Conservation (phyloP, 352 stramenopile species). For the Phytopythium ostracodes region DNA sequence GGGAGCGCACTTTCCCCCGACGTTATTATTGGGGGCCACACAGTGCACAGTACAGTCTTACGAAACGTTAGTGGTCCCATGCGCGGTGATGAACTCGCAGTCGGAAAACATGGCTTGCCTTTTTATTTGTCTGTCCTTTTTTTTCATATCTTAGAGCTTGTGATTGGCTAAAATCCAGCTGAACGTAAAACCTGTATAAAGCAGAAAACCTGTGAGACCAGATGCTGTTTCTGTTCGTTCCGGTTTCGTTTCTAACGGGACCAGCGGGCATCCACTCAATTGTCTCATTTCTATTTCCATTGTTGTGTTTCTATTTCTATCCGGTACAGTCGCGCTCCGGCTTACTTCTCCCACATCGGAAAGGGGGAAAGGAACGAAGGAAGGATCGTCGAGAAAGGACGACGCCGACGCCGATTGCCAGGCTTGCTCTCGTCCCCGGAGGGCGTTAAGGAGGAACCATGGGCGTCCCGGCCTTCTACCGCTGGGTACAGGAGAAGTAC, state of each 20-base stretch:
- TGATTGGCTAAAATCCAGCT: no score
- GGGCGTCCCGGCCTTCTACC: conserved; percentile 99
- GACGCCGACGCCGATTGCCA: neutral
- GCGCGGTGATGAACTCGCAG: no score
- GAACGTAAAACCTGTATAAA: neutral
- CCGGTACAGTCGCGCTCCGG: neutral
- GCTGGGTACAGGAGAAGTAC: conserved; percentile 99
- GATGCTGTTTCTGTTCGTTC: neutral
- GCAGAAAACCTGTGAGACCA: neutral
- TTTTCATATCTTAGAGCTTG: no score
- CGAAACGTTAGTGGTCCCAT: neutral
- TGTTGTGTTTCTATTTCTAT: conserved; percentile 1
- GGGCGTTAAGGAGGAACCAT: conserved; percentile 63
- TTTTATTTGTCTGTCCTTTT: no score
- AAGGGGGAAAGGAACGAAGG: neutral
- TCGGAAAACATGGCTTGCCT: no score
- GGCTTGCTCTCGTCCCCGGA: no score
- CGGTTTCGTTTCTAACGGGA: neutral
- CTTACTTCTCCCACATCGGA: neutral
- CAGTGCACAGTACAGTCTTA: neutral
- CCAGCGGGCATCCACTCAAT: neutral
- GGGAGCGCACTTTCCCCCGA: neutral
- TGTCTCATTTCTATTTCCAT: conserved; percentile 1
- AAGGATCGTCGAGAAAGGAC: neutral
- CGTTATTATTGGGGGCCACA: neutral